Base-by-base conservation (phyloP, 2,329 filamentous ascomycete genomes). In the Aspergillus thermomutatus region DNA sequence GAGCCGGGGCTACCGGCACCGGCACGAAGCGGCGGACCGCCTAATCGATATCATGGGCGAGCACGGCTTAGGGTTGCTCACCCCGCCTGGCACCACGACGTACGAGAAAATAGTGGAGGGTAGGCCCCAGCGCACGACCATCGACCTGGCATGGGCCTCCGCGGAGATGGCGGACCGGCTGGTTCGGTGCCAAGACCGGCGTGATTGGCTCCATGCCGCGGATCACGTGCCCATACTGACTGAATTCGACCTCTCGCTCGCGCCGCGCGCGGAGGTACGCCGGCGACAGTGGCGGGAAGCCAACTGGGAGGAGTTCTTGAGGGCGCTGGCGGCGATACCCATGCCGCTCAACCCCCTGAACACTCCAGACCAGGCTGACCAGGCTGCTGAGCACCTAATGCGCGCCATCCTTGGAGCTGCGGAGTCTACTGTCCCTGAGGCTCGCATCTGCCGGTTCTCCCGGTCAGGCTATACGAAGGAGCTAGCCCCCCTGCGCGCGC, bases 201-300 rank as follows among this genome's bases (percentile, higher is more conserved):
- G 27, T 0, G 14, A 51, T 1, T 49, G 19, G n/a, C 34, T 54
- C 19, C 45, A 54, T 27, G 37, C 37, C 3, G 49, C 37, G 4
- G 51, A 57, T n/a, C 45, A 59, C 21, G 7, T 59, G 2, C 57
- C 49, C 2, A 52, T 59, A 3, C 25, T 34, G 5, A 56, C 49
- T 3, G 8, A 54, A 25, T 19, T 59, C 25, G 45, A 55, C 28
- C 40, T 55, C 27, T 21, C 19, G 4, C 27, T 23, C 21, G 26
- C 3, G 17, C 23, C 37, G 14, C 6, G 17, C 1, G 28, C 1
- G 3, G 27, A 48, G 47, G 43, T 2, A 41, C 34, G 11, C 9
- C 40, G 28, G 7, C 10, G 11, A 23, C 1, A 52, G 40, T 11
- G 48, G 53, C 19, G 41, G 41, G 50, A 59, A 52, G 43, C 41